Base-by-base conservation (phyloP, 1,284 basidiomycete species). In the Exsudoporus floridanus region DNA sequence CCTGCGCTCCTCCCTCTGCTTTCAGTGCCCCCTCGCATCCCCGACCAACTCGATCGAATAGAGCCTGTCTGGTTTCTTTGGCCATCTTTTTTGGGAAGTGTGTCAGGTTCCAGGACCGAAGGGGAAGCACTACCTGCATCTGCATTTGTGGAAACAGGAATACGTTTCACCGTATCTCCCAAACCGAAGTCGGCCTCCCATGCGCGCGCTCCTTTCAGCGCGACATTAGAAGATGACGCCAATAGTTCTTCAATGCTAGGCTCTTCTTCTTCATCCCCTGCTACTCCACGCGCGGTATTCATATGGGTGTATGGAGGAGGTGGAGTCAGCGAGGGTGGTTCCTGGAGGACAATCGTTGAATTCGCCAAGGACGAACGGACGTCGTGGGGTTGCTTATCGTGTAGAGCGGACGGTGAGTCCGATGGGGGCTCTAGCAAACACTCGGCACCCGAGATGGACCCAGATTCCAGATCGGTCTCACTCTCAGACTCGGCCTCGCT, bases 221-320 rank as follows among this genome's bases (percentile, higher is more conserved):
- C 50, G 9, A 38, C 42, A n/a, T 28, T 19, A 3, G 53, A 45
- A 44, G 68, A 64, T 5, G 55, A 63, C 9, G 54, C 55, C 42
- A 68, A 48, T 5, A 68, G 16, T 2, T 68, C 68, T 49, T 71
- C 66, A 0, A 68, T 66, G 30, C 49, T 70, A 48, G 56, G 65
- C 13, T 71, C 69, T 5, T 68, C 64, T 34, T 59, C 60, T 25
- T 55, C 57, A 10, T 48, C 38, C 9, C 8, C 44, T 0, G 25
- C 18, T 4, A 2, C 23, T 16, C 7, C 21, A 38, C n/a, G 38
- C 12, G 42, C 1, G 1, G 16, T 27, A 18, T 19, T 18, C 14
- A 12, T 37, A 19, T 50, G 37, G 7, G 46, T 45, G n/a, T 65
- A 62, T 5, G 60, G 55, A 43, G 64, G 62, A 16, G 61, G 52